Percentiles rank a stretch among this genome's conserved stretches.
Evolutionary conservation across 148 eudicot species (phyloP).

Genomic region (Camellia sinensis): DNA sequence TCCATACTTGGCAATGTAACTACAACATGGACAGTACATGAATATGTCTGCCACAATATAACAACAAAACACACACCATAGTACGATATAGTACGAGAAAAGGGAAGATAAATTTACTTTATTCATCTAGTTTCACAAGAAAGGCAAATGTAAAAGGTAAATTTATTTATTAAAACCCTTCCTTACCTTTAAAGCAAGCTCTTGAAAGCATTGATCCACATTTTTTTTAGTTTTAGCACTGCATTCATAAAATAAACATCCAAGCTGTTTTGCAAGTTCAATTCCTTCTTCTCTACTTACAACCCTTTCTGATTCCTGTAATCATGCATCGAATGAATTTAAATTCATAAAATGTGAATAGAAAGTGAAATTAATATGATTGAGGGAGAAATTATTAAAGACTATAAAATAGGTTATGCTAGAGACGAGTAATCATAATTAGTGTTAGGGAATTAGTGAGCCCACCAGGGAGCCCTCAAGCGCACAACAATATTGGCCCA

Average conservation of each 20-base stretch:
- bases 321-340: conserved; percentile 2
- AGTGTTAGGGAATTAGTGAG: no score
- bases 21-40: neutral
- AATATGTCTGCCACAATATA: neutral
- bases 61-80: neutral
- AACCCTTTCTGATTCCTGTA: conserved; percentile 73
- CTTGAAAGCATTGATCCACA: conserved; percentile 73
- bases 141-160: neutral
- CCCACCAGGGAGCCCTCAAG: no score
- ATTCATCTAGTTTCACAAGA: neutral
- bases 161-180: no score
- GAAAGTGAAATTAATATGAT: conserved; percentile 6
- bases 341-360: neutral
- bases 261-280: conserved; percentile 68
- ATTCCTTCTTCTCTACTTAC: conserved; percentile 79
- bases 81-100: neutral
- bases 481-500: no score
- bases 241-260: conserved; percentile 65
- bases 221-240: conserved; percentile 82
- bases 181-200: conserved; percentile 74
- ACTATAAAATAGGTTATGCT: no score
- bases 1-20: neutral
- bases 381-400: neutral
- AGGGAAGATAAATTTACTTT: neutral
- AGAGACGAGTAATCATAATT: no score